A percentile compares a stretch with the other conserved stretches of the same genome.
phyloP scores from a whole-genome alignment of 1,284 basidiomycete species.

The Phylloboletellus chloephorus region DNA sequence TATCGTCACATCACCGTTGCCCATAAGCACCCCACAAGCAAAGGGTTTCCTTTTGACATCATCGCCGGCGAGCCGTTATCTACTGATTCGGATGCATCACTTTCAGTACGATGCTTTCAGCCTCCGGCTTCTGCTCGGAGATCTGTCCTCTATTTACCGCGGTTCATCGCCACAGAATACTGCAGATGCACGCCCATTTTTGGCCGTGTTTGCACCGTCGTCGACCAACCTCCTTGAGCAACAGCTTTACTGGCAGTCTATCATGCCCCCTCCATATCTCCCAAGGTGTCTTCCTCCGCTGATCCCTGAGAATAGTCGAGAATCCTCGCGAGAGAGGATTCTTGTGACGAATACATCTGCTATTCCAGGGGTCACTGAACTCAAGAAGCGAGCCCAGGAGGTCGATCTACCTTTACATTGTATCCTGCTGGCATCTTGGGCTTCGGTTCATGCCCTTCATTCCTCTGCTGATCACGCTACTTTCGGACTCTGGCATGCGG shows the following conservation, averaged over 20 bases:
- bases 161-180: constrained; percentile 25
- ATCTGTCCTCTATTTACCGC: constrained; percentile 37
- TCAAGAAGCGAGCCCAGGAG: constrained; percentile 30
- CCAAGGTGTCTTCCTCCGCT: constrained; percentile 33
- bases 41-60: constrained; percentile 33
- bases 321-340: constrained; percentile 9
- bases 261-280: constrained; percentile 30
- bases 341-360: constrained; percentile 23
- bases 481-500: constrained; percentile 46
- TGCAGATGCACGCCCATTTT: constrained; percentile 33
- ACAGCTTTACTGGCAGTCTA: constrained; percentile 37
- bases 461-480: constrained; percentile 30
- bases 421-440: constrained; percentile 44
- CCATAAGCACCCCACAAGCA: constrained; percentile 32
- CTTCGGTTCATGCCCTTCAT: constrained; percentile 36
- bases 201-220: constrained; percentile 27
- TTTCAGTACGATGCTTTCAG: constrained; percentile 52
- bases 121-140: constrained; percentile 39
- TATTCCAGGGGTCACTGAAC: constrained; percentile 18
- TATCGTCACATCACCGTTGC: constrained; percentile 34
- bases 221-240: constrained; percentile 30
- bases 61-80: constrained; percentile 23
- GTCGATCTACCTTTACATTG: constrained; percentile 36
- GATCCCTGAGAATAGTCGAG: constrained; percentile 1
- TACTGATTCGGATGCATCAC: constrained; percentile 45